A percentile compares a stretch with the other conserved stretches of the same genome.
phyloP scores from a whole-genome alignment of 177 flowering plant species.

The Tripterygium wilfordii region DNA sequence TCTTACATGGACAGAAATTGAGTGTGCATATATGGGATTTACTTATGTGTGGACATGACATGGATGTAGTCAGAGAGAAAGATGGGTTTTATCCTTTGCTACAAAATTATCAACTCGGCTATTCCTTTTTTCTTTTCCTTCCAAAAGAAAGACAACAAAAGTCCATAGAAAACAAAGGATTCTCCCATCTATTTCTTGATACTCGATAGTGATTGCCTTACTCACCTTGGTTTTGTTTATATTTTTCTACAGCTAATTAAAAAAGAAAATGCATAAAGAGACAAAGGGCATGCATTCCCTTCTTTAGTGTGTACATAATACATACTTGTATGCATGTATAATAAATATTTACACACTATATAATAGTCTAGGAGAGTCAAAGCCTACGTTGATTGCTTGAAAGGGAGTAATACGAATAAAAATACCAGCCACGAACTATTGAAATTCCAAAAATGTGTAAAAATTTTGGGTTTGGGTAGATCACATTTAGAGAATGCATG shows the following conservation, averaged over 20 bases:
- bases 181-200: slow-evolving; percentile 28
- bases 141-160: slow-evolving; percentile 37
- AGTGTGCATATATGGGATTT: neutral
- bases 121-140: slow-evolving; percentile 9
- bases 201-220: slow-evolving; percentile 26
- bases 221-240: neutral
- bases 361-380: too few relatives aligned
- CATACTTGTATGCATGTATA: too few relatives aligned
- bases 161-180: slow-evolving; percentile 20
- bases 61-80: slow-evolving; percentile 10
- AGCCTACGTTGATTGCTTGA: too few relatives aligned
- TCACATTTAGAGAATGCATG: too few relatives aligned
- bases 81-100: slow-evolving; percentile 7
- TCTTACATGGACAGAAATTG: slow-evolving; percentile 7
- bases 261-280: too few relatives aligned
- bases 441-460: too few relatives aligned
- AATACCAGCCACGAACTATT: too few relatives aligned
- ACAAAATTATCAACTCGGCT: slow-evolving; percentile 13
- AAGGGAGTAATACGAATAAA: too few relatives aligned
- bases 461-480: too few relatives aligned
- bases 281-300: too few relatives aligned
- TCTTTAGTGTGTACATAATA: too few relatives aligned
- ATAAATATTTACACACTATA: too few relatives aligned
- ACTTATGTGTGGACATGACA: neutral
- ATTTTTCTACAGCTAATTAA: neutral